Conservation (phyloP, 2,329 filamentous ascomycete species). For the Chaetomium olivaceum region DNA sequence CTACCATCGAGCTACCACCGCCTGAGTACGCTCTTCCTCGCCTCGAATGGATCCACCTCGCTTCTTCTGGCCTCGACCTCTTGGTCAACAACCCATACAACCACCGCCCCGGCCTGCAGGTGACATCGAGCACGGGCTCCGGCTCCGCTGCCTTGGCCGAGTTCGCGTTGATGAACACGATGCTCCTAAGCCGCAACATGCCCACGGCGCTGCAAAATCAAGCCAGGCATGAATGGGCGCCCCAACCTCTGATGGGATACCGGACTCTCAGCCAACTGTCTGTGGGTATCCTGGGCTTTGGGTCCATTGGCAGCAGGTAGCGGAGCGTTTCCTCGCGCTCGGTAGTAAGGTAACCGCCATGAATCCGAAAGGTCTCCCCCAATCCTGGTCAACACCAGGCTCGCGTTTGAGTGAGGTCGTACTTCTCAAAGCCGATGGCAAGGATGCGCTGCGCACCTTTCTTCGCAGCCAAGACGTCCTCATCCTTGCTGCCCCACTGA, state of each 20-base stretch:
- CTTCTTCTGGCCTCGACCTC: slow-evolving; percentile 3
- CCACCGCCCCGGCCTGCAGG: slow-evolving; percentile 1
- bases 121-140: slow-evolving; percentile 11
- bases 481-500: slow-evolving; percentile 4
- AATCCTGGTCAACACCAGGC: background rate
- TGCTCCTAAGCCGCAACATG: slow-evolving; percentile 7
- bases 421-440: background rate
- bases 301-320: slow-evolving; percentile 8
- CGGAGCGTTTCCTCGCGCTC: slow-evolving; percentile 5
- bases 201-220: background rate
- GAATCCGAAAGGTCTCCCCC: slow-evolving; percentile 1
- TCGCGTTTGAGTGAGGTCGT: background rate
- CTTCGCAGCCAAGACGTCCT: slow-evolving; percentile 6
- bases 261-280: slow-evolving; percentile 4
- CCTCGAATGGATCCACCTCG: slow-evolving; percentile 10
- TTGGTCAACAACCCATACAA: slow-evolving; percentile 1
- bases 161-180: slow-evolving; percentile 13
- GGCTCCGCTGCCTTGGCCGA: slow-evolving; percentile 4
- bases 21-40: background rate
- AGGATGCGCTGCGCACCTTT: background rate
- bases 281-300: slow-evolving; percentile 9
- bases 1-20: slow-evolving; percentile 5
- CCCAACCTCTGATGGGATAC: slow-evolving; percentile 1
- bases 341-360: background rate
- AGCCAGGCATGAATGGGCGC: background rate